Conservation (phyloP, 2,329 filamentous ascomycete genomes). For the Myriangium duriaei region DNA sequence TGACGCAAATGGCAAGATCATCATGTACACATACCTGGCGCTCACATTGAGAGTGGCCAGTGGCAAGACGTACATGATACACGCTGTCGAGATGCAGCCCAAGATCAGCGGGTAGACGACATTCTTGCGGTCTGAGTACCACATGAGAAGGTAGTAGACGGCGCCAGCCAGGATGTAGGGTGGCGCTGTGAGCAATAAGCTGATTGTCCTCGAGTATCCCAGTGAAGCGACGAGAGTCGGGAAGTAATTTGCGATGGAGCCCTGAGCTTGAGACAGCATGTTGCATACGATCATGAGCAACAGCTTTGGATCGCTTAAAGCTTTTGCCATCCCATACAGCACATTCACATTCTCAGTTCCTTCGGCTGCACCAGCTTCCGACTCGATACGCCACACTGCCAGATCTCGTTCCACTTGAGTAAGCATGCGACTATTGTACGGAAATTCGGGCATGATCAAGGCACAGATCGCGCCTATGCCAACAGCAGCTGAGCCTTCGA, state of each 20-base stretch:
- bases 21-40: constrained; percentile 21
- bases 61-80: constrained; percentile 26
- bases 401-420: constrained; percentile 12
- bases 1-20: constrained; percentile 11
- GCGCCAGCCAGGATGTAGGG: constrained; percentile 22
- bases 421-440: constrained; percentile 13
- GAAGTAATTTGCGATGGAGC: constrained; percentile 39
- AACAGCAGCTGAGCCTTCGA: constrained; percentile 17
- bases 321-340: constrained; percentile 36
- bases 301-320: constrained; percentile 37
- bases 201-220: constrained; percentile 36
- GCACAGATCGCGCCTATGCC: constrained; percentile 15
- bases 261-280: constrained; percentile 42
- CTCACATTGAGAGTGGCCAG: constrained; percentile 26
- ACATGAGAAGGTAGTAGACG: constrained; percentile 21
- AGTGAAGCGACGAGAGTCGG: constrained; percentile 38
- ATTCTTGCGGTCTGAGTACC: constrained; percentile 27
- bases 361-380: constrained; percentile 3
- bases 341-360: not conserved
- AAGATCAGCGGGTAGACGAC: constrained; percentile 31
- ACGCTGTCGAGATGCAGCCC: constrained; percentile 23
- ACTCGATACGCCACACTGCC: constrained; percentile 7
- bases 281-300: constrained; percentile 45
- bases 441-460: constrained; percentile 15
- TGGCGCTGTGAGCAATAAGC: constrained; percentile 37